Base-by-base conservation (phyloP, 495 filamentous ascomycete genomes). In the Beverwykella pulmonaria region DNA sequence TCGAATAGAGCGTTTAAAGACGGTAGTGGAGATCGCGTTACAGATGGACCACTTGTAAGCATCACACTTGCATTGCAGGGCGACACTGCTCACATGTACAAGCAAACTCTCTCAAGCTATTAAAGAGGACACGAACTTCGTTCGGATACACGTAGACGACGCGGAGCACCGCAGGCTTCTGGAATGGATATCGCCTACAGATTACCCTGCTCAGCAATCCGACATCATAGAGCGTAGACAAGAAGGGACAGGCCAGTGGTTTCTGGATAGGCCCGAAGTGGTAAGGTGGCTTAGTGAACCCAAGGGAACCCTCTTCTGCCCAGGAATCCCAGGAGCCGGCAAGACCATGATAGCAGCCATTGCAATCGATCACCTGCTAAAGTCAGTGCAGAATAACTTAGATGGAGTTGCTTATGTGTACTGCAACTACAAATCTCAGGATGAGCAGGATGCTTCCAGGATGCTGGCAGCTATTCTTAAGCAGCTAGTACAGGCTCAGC, bases 161-260 rank as follows among this genome's bases (percentile, higher is more conserved):
- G 34, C 32, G 47, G n/a, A n/a, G n/a, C n/a, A n/a, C n/a, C n/a
- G n/a, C n/a, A 17, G 8, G n/a, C 29, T 69, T 60, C 44, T 57
- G 36, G 52, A 69, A 27, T 69, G 66, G 66, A 41, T 66, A 29
- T 69, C 66, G 25, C 19, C 61, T 14, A 46, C 23, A 2, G 53
- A 65, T 17, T 71, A 63, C 52, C 59, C 53, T 23, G 53, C 66
- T 32, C 73, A 79, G 36, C 75, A 80, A 44, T 63, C 59, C 15
- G 76, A 77, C 57, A 70, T 72, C 48, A 65, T 79, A 41, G 63
- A 58, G 22, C 63, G 68, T 27, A 64, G 76, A 59, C 75, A 77
- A 29, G 60, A 72, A 34, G 78, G 73, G 23, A 79, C 79, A n/a
- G 75, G 75, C 14, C 71, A 73, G 41, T 81, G 78, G 78, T 75